Evolutionary conservation across 2,329 filamentous ascomycete species (phyloP).

Genomic region (Endoconidiophora laricicola): DNA sequence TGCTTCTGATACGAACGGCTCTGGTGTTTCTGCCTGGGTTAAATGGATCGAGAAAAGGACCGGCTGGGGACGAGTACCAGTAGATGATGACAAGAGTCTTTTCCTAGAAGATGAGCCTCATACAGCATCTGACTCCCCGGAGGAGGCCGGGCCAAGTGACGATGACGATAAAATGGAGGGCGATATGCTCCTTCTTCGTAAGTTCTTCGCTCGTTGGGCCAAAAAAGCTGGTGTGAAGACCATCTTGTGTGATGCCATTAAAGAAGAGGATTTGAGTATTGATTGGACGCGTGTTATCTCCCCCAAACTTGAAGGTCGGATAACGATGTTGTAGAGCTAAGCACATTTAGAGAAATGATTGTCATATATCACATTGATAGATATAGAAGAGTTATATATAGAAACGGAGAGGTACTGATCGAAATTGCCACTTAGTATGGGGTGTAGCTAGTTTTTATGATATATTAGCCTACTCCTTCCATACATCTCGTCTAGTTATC

Average conservation of each 20-base stretch:
- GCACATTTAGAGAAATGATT: background rate
- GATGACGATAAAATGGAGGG: slow-evolving; percentile 29
- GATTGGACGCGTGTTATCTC: slow-evolving; percentile 71
- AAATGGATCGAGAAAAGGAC: slow-evolving; percentile 9
- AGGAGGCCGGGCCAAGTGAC: slow-evolving; percentile 13
- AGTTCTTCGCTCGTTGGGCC: slow-evolving; percentile 59
- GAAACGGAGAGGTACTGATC: too few species aligned
- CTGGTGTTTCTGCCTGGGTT: slow-evolving; percentile 5
- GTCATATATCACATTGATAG: too few species aligned
- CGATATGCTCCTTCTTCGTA: slow-evolving; percentile 48
- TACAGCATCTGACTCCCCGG: background rate
- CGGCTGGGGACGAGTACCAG: slow-evolving; percentile 7
- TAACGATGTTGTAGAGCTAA: slow-evolving; percentile 26
- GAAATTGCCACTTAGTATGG: too few species aligned
- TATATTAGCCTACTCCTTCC: too few species aligned
- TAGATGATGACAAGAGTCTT: slow-evolving; percentile 10
- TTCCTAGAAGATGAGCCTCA: too few species aligned
- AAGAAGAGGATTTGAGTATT: slow-evolving; percentile 41
- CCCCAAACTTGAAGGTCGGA: slow-evolving; percentile 62
- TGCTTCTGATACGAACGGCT: background rate
- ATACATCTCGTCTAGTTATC: too few species aligned
- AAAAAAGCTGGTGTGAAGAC: slow-evolving; percentile 45
- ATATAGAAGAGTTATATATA: too few species aligned
- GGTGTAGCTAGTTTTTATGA: too few species aligned
- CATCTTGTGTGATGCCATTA: slow-evolving; percentile 35